These are phyloP conservation scores for Iris pallida DNA, from an alignment of 116 monocot species.

Conservation along the genomic window DNA sequence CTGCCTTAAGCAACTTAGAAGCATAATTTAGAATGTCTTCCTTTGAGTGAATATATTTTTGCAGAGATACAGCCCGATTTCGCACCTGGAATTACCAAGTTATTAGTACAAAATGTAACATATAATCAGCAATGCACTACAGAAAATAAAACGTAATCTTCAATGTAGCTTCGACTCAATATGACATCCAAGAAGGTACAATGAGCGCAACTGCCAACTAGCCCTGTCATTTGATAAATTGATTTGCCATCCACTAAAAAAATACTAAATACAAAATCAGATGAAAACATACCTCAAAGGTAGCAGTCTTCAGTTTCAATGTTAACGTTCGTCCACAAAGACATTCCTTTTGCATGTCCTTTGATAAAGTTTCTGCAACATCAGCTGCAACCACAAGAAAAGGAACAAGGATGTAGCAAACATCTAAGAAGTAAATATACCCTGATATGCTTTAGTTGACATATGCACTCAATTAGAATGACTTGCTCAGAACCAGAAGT, in stretches of 20 bases:
- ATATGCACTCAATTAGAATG: too few relatives aligned
- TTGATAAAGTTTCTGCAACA: constrained; percentile 73
- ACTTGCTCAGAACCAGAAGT: too few relatives aligned
- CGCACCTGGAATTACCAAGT: constrained; percentile 49
- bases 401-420: background rate
- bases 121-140: background rate
- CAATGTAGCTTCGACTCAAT: too few relatives aligned
- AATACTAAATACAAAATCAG: background rate
- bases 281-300: constrained; percentile 68
- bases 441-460: too few relatives aligned
- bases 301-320: constrained; percentile 85
- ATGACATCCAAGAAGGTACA: too few relatives aligned
- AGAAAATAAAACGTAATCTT: background rate
- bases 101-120: background rate
- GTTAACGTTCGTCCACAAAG: constrained; percentile 79
- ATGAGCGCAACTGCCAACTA: too few relatives aligned
- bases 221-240: too few relatives aligned
- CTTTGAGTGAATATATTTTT: constrained; percentile 67
- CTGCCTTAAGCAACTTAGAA: constrained; percentile 74
- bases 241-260: background rate
- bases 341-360: constrained; percentile 78
- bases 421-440: background rate
- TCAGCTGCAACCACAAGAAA: constrained; percentile 54
- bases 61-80: constrained; percentile 78
- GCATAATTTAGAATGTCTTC: constrained; percentile 80